Base-by-base conservation (phyloP, 2,329 filamentous ascomycete species). In the Plectosphaerella cucumerina region DNA sequence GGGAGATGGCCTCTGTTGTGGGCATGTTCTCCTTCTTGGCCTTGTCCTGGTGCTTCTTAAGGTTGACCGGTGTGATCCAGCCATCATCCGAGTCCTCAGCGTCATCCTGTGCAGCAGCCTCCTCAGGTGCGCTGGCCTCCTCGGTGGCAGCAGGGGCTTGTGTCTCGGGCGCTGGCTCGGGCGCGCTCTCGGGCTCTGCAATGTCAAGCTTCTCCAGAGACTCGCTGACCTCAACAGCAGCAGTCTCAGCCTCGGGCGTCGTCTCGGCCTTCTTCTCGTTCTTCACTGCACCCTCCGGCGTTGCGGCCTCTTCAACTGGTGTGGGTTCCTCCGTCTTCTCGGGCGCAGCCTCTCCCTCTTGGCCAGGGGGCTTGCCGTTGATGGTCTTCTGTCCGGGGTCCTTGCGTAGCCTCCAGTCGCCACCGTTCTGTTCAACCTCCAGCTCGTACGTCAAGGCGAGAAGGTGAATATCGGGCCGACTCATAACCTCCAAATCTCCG, bases 11-110 rank as follows among this genome's bases (percentile, higher is more conserved):
- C 2, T 74, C 68, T 6, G 70, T 58, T n/a, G 53, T 55, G 21
- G 58, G 58, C 33, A 54, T 71, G 20, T 73, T 70, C 22, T 69
- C 66, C 46, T 62, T 60, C 18, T 76, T 70, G 59, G 93, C 85
- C 64, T 84, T 81, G 53, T 81, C 82, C 72, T 94, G 87, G 64
- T 90, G 86, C 65, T 90, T 88, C 65, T 90, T 89, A 58, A 99
- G 80, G 70, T 97, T 99, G 39, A 86, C 86, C 1, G 93, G 91
- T 0, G 94, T 97, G 66, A 97, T 97, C 93, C 93, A 97, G 60
- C 86, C 89, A 57, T 87, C 90, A 15, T 78, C 80, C 52, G 84
- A 83, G 53, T 77, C 73, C 21, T 64, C 67, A 39, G 66, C 67
- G 6, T 70, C 79, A 5, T 76, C 77, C 55, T 39, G 52, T 50